Percentiles rank a stretch among this genome's conserved stretches.
These are phyloP conservation scores for Dendrobium huoshanense DNA, from an alignment of 106 monocot species.

Conservation along the genomic window DNA sequence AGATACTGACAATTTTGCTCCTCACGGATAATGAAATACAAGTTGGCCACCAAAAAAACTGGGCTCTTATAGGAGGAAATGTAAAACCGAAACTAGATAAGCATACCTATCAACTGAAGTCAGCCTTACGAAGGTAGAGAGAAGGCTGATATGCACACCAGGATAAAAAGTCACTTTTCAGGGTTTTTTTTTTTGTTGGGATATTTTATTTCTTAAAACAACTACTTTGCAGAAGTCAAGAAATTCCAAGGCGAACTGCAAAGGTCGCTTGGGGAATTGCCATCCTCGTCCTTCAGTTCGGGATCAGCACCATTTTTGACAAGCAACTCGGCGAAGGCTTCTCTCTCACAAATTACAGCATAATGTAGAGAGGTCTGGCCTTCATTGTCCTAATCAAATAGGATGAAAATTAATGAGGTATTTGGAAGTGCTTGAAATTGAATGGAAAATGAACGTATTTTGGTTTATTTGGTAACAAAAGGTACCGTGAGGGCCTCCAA, in stretches of 20 bases:
- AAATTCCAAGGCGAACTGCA: slow-evolving; percentile 55
- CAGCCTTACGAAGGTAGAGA: no score
- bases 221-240: slow-evolving; percentile 13
- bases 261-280: slow-evolving; percentile 50
- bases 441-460: no score
- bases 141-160: no score
- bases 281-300: slow-evolving; percentile 61
- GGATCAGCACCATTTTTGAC: slow-evolving; percentile 49
- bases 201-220: background rate
- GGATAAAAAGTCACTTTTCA: no score
- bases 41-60: background rate
- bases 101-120: background rate
- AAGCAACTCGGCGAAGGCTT: slow-evolving; percentile 63
- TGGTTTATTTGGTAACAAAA: no score
- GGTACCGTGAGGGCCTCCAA: no score
- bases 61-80: background rate
- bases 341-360: slow-evolving; percentile 76
- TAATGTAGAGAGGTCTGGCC: slow-evolving; percentile 93
- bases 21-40: no score
- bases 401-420: no score
- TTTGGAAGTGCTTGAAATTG: no score
- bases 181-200: no score
- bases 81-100: background rate
- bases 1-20: no score
- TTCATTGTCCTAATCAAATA: slow-evolving; percentile 59